Evolutionary conservation across 2,329 filamentous ascomycete genomes (phyloP).

Genomic region (Chaetomiaceae sp.): DNA sequence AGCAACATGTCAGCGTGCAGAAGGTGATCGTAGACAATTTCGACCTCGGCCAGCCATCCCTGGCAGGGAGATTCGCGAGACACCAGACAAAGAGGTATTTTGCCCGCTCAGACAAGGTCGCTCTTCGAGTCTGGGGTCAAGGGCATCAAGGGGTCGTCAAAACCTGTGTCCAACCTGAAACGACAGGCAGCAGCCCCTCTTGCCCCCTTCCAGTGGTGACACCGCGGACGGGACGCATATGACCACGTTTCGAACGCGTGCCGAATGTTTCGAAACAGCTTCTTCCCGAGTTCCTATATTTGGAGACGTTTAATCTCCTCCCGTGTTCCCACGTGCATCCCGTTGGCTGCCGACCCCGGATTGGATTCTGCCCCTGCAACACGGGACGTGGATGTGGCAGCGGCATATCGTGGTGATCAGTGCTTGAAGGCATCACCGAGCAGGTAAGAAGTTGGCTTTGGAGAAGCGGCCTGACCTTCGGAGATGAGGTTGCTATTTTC

Average conservation of each 20-base stretch:
- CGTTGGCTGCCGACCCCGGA: background rate
- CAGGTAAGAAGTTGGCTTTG: background rate
- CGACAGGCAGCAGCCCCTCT: background rate
- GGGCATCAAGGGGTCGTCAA: no score
- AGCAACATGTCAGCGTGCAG: slow-evolving; percentile 5
- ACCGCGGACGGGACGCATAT: background rate
- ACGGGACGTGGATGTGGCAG: no score
- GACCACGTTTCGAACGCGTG: slow-evolving; percentile 18
- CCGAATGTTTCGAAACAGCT: slow-evolving; percentile 18
- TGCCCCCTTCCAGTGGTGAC: background rate
- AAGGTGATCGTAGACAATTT: slow-evolving; percentile 10
- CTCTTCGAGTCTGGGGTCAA: no score
- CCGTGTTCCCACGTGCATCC: slow-evolving; percentile 15
- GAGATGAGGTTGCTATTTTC: slow-evolving; percentile 15
- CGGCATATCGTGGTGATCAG: background rate
- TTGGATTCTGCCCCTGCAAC: background rate
- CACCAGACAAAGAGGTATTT: background rate
- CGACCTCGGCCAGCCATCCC: background rate
- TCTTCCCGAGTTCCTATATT: slow-evolving; percentile 12
- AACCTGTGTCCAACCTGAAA: slow-evolving; percentile 13
- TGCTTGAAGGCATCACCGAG: background rate
- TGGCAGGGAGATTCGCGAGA: background rate
- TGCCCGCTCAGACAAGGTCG: no score
- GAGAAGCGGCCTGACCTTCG: slow-evolving; percentile 1
- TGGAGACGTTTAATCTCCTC: slow-evolving; percentile 16